phyloP scores from a whole-genome alignment of 148 eudicot species.

The Fagopyrum tataricum region DNA sequence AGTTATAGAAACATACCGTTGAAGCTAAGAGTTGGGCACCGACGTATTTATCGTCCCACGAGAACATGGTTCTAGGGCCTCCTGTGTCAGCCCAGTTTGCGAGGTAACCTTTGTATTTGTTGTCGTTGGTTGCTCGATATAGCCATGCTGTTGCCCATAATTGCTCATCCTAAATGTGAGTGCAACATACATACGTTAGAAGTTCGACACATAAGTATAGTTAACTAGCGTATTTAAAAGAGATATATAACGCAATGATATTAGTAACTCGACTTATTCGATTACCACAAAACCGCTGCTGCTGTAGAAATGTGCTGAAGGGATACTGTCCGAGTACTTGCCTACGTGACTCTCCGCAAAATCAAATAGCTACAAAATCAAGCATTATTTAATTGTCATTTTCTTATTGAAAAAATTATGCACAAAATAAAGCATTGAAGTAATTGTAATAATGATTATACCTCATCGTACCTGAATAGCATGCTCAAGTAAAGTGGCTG shows the following conservation, averaged over 20 bases:
- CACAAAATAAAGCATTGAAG: no score
- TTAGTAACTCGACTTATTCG: background rate
- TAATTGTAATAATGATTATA: no score
- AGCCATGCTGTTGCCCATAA: slow-evolving; percentile 52
- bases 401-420: no score
- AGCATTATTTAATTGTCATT: no score
- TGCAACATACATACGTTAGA: no score
- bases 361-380: slow-evolving; percentile 33
- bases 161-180: slow-evolving; percentile 66
- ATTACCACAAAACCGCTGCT: slow-evolving; percentile 40
- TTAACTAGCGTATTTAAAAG: no score
- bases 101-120: slow-evolving; percentile 16
- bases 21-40: slow-evolving; percentile 42
- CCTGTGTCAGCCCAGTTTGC: slow-evolving; percentile 13
- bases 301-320: slow-evolving; percentile 30
- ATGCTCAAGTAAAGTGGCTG: slow-evolving; percentile 29
- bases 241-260: no score
- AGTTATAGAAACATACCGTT: slow-evolving; percentile 19
- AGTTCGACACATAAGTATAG: no score
- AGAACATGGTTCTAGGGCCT: slow-evolving; percentile 34
- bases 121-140: slow-evolving; percentile 25
- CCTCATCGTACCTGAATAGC: slow-evolving; percentile 35
- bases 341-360: slow-evolving; percentile 35
- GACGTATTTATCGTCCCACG: slow-evolving; percentile 54
- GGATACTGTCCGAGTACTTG: slow-evolving; percentile 40